Evolutionary conservation across 345 rosid species (phyloP), one percentile per base, ranked within the genome.

Genomic region (Heritiera littoralis): DNA sequence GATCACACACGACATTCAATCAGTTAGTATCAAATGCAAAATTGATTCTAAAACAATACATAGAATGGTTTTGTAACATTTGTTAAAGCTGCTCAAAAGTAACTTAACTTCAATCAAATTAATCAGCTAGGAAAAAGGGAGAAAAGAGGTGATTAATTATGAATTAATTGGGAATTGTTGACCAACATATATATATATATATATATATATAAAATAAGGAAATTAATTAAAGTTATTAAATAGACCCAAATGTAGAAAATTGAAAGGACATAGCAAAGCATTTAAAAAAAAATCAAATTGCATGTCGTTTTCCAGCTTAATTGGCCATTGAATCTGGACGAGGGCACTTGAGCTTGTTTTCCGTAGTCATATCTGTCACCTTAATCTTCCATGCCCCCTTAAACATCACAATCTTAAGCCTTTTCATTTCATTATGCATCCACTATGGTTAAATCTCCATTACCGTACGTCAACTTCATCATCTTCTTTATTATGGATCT

Each of bases 281-380:
- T 14, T 28, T 69, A 52, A 54, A 54, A 56, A n/a, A 18, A 40
- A 40, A 40, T 63, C 2, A 43, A 60, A 17, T 64, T 77, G 79
- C 52, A 54, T 59, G 84, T 80, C 84, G 2, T 59, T 81, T 43
- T 70, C 82, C 51, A 55, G 13, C 43, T 74, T 78, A 12, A 67
- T 15, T 69, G 80, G 74, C 81, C 90, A 84, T 79, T 87, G 87
- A 87, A 87, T 84, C 83, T 85, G 9, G 90, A 85, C 90, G 30
- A 59, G 66, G 32, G 17, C 17, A 74, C 40, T 18, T 72, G 48
- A 18, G 45, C 51, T 77, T 18, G 40, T 70, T 65, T 45, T 46
- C 55, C 66, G 66, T 75, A 49, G 67, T 74, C 85, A 71, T 28
- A 30, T 61, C 23, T 59, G 1, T 69, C 68, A 69, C 52, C 74